Evolutionary conservation across 352 stramenopile species (phyloP).

Genomic region (Phytophthora rubi): DNA sequence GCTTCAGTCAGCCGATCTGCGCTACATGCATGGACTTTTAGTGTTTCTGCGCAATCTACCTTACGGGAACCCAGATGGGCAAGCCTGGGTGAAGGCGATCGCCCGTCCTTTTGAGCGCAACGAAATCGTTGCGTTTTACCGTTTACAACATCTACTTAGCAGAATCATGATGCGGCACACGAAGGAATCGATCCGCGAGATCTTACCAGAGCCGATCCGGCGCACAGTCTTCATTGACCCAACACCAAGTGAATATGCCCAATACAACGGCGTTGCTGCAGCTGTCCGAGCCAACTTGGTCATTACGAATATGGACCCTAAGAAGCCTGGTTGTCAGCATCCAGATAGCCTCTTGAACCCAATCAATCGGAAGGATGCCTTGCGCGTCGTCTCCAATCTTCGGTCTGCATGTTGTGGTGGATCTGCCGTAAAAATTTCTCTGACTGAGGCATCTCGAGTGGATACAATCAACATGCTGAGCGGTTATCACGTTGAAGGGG

Average conservation of each 20-base stretch:
- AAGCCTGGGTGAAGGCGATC: constrained; percentile 82
- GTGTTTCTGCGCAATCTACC: constrained; percentile 90
- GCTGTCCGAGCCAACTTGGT: constrained; percentile 76
- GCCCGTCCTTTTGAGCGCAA: constrained; percentile 74
- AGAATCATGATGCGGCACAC: constrained; percentile 96
- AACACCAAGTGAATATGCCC: constrained; percentile 66
- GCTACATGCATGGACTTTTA: constrained; percentile 91
- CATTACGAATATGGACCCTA: constrained; percentile 76
- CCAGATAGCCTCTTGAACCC: constrained; percentile 81
- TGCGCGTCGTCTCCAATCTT: constrained; percentile 66
- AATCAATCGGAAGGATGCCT: constrained; percentile 65
- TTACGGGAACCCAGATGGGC: constrained; percentile 82
- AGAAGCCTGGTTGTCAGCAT: constrained; percentile 63
- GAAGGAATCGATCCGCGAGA: constrained; percentile 87
- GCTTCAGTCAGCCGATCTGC: constrained; percentile 83
- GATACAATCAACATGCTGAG: constrained; percentile 75
- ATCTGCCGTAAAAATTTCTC: constrained; percentile 45
- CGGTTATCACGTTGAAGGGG: constrained; percentile 42
- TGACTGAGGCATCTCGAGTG: constrained; percentile 47
- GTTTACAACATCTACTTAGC: constrained; percentile 85
- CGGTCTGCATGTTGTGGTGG: constrained; percentile 65
- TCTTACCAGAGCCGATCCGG: constrained; percentile 63
- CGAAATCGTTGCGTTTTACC: constrained; percentile 61
- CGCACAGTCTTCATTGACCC: constrained; percentile 66
- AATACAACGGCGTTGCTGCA: constrained; percentile 76